A percentile compares a stretch with the other conserved stretches of the same genome.
Conservation (phyloP, 176 grass and related monocot species). For the Raddia guianensis region DNA sequence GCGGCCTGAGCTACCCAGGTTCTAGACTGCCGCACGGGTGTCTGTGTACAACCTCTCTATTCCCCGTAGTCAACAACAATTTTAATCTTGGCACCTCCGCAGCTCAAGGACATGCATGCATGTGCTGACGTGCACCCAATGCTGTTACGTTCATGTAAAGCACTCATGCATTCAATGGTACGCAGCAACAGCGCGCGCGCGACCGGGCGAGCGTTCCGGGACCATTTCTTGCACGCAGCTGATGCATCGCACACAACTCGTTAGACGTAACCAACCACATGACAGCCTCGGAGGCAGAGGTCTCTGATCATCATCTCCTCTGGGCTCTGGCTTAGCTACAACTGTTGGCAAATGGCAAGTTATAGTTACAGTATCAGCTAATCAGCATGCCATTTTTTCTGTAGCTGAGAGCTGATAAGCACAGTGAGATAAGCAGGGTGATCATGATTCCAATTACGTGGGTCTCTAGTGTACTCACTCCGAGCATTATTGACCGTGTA, state of each 20-base stretch:
- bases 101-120: background rate
- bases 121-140: background rate
- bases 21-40: constrained; percentile 10
- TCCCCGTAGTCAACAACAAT: background rate
- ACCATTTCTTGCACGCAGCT: background rate
- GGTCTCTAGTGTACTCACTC: too few relatives aligned
- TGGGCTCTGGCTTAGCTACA: background rate
- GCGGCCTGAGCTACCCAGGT: background rate
- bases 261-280: constrained; percentile 12
- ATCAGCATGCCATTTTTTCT: background rate
- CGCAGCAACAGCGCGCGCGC: background rate
- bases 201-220: background rate
- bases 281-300: background rate
- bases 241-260: constrained; percentile 1
- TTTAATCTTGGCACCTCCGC: background rate
- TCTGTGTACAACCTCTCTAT: background rate
- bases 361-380: background rate
- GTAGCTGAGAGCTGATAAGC: background rate
- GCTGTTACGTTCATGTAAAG: background rate
- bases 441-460: background rate
- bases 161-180: constrained; percentile 11
- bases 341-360: background rate
- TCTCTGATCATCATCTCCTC: background rate
- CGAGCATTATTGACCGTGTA: too few relatives aligned
- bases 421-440: constrained; percentile 7